Base-by-base conservation (phyloP, 768 basidiomycete species). In the Asterophora lycoperdoides region DNA sequence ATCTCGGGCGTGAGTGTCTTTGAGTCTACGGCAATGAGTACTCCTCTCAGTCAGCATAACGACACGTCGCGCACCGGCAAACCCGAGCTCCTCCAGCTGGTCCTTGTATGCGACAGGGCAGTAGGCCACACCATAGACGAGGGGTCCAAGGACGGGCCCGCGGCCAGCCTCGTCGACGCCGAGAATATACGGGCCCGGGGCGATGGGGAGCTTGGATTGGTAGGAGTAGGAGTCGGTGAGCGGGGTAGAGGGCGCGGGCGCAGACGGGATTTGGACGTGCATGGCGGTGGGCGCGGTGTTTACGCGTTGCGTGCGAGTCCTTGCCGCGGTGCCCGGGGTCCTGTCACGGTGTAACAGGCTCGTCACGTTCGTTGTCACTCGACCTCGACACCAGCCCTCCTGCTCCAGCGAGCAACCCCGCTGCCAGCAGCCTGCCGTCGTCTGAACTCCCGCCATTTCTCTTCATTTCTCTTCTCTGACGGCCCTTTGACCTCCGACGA, bases 151-250 rank as follows among this genome's bases (percentile, higher is more conserved):
- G 1, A 95, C 95, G 17, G 95, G 96, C 0, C 96, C 96, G 46
- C 96, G 77, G 0, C 96, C 96, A 0, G 96, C 96, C 64, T 99
- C 96, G 65, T 99, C 96, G n/a, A 99, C 93, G 18, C 96, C 96
- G 42, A 99, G 84, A 41, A 97, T 90, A 70, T 94, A 96, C 0
- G 88, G 86, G 0, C 90, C 90, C 1, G 65, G 48, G 1, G 81
- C 77, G 0, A 83, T 84, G 2, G 90, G 89, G 0, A 64, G 77
- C 1, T 81, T 75, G 0, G 88, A 87, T 62, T 90, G 86, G 60
- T 88, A 82, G 0, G 88, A 84, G 61, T 92, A 92, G 0, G 90
- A 89, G 8, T 78, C 73, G 5, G 70, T 74, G 28, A 90, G 73
- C 0, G 86, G 79, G 0, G 64, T 69, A 2, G 78, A 78, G 8